Conservation (phyloP, 2,329 filamentous ascomycete species). For the Apiospora phragmitis region DNA sequence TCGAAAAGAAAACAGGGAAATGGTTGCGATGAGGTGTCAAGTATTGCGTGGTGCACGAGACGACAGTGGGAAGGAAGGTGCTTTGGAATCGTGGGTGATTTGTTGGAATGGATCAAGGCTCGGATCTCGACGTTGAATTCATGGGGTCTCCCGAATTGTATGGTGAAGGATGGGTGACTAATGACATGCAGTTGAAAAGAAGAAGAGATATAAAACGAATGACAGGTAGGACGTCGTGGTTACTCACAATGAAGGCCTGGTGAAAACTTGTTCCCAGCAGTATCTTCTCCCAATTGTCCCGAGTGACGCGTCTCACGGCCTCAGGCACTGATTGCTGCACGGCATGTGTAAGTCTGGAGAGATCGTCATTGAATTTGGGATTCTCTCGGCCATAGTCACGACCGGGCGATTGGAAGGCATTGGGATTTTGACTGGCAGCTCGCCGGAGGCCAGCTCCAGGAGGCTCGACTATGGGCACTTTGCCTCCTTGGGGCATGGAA, state of each 20-base stretch:
- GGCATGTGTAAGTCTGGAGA: constrained; percentile 37
- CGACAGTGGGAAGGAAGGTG: not conserved
- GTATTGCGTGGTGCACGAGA: not conserved
- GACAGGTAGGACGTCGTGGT: not conserved
- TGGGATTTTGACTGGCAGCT: constrained; percentile 5
- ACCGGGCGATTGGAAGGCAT: constrained; percentile 37
- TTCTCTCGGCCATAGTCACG: constrained; percentile 28
- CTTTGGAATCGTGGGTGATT: not conserved
- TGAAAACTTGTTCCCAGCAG: constrained; percentile 54
- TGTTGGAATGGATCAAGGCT: not conserved
- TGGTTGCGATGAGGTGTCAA: not conserved
- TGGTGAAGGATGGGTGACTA: not conserved
- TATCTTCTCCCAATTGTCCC: constrained; percentile 53
- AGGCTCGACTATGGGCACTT: constrained; percentile 24
- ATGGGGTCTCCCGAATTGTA: not conserved
- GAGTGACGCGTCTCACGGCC: constrained; percentile 48
- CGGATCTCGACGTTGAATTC: not conserved
- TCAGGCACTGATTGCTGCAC: constrained; percentile 43
- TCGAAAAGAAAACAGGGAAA: not conserved
- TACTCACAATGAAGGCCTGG: constrained; percentile 52
- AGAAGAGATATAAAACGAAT: not conserved
- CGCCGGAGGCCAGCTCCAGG: constrained; percentile 14
- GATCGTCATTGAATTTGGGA: constrained; percentile 41
- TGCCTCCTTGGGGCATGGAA: constrained; percentile 8
- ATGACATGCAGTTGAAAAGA: not conserved